Base-by-base conservation (phyloP, 1,139 yeast genomes). In the Starmera stellimalicola region DNA sequence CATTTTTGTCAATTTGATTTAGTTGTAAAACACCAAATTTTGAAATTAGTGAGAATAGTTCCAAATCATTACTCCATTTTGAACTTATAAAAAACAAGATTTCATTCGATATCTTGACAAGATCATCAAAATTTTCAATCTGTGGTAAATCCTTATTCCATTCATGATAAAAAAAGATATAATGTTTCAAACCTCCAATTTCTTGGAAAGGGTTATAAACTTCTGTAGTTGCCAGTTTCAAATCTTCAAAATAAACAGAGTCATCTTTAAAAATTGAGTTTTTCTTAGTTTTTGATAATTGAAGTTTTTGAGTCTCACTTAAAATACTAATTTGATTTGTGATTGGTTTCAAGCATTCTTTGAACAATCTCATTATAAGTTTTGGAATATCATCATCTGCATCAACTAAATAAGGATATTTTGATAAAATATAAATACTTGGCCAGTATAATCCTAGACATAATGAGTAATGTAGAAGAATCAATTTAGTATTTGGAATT, bases 391-490 rank as follows among this genome's bases (percentile, higher is more conserved):
- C 74, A 1, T 66, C 65, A 41, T 74, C 77, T 1, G 79, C 60
- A 30, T 68, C 60, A 1, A 79, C 73, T 31, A 85, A 55, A 39
- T 64, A 73, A 7, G 95, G 94, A 47, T 72, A 73, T 39, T 68
- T 67, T 2, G 75, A 60, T 6, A 87, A 58, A 4, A 85, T 62
- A 45, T 58, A 74, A 6, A 82, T 43, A 0, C 85, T 63, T 2
- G 91, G 87, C 54, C 73, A 64, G 32, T 77, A 64, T 31, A 80
- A 58, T 1, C 94, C 93, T 38, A 68, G 70, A 0, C 72, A 57
- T n/a, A 85, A 54, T 28, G 79, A 62, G 6, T 67, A 60, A 40
- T 71, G 65, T 16, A 80, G 52, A 31, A 84, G 57, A 32, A 66
- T 68, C 16, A 46, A 19, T 36, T 49, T 51, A 7, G 14, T 14